These are phyloP conservation scores for Pichia deserticola DNA, from an alignment of 805 yeast genomes.

Conservation along the genomic window DNA sequence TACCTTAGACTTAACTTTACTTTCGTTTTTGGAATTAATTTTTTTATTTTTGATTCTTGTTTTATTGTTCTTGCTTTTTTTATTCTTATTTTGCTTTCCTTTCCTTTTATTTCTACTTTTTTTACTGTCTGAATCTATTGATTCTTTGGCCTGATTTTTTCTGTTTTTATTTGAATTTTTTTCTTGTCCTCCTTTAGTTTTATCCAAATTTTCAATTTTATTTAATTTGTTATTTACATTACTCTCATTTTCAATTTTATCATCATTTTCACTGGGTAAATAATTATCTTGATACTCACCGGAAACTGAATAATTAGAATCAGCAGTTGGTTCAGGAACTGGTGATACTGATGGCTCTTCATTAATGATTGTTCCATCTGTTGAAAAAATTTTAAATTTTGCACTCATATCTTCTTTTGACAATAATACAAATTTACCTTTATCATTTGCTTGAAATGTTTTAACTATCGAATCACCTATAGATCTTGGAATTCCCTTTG, in stretches of 20 bases:
- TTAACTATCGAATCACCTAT: conserved; percentile 5
- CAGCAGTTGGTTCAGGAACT: conserved; percentile 19
- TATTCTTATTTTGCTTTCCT: no score
- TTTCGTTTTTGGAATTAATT: no score
- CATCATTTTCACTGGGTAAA: neutral
- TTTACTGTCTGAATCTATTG: no score
- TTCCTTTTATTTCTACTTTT: no score
- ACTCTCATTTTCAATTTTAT: neutral
- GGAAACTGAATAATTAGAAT: conserved; percentile 1
- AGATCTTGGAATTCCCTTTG: conserved; percentile 43
- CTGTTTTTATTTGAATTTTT: neutral
- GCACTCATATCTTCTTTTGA: conserved; percentile 36
- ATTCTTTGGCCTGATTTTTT: neutral
- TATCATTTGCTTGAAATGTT: conserved; percentile 12
- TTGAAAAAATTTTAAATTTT: conserved; percentile 32
- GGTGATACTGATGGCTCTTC: conserved; percentile 20
- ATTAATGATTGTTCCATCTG: conserved; percentile 32
- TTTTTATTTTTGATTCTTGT: no score
- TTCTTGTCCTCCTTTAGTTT: neutral
- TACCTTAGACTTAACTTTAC: no score
- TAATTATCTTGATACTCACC: conserved; percentile 4
- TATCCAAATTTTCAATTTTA: neutral
- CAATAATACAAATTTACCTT: conserved; percentile 45
- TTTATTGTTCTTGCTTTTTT: no score
- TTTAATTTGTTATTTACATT: neutral